phyloP scores from a whole-genome alignment of 148 eudicot species.

The Cornus suecica region DNA sequence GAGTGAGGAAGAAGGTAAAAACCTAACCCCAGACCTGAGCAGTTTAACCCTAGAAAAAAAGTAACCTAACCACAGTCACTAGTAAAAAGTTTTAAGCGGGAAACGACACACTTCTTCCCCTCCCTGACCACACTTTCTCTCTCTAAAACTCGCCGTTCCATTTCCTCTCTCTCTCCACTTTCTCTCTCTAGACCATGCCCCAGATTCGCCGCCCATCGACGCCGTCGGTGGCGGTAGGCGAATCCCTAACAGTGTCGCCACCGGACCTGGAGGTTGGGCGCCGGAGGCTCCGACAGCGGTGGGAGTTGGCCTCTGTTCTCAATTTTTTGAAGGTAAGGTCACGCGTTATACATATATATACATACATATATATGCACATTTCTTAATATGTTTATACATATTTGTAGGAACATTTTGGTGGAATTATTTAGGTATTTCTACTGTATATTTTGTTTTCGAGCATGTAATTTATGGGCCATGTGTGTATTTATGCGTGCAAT shows the following conservation, averaged over 20 bases:
- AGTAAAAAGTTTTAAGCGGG: background rate
- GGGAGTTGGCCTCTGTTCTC: slow-evolving; percentile 84
- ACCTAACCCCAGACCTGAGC: background rate
- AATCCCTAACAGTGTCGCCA: background rate
- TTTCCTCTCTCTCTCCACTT: background rate
- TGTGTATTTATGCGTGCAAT: background rate
- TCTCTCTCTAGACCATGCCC: slow-evolving; percentile 16
- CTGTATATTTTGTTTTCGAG: background rate
- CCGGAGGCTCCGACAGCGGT: slow-evolving; percentile 48
- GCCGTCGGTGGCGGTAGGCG: slow-evolving; percentile 6
- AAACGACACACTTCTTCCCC: background rate
- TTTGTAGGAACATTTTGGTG: background rate
- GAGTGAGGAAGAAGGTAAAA: too few relatives aligned
- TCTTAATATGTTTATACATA: background rate
- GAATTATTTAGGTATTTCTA: background rate
- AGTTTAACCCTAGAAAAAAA: background rate
- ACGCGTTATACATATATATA: background rate
- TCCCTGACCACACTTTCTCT: background rate
- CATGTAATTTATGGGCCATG: background rate
- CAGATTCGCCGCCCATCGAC: slow-evolving; percentile 15
- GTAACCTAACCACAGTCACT: background rate
- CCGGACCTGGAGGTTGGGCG: slow-evolving; percentile 24
- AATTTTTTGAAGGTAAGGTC: slow-evolving; percentile 30
- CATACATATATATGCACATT: background rate
- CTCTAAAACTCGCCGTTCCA: background rate